Conservation (phyloP, 139 green algal genomes). For the Chlorella sp. region DNA sequence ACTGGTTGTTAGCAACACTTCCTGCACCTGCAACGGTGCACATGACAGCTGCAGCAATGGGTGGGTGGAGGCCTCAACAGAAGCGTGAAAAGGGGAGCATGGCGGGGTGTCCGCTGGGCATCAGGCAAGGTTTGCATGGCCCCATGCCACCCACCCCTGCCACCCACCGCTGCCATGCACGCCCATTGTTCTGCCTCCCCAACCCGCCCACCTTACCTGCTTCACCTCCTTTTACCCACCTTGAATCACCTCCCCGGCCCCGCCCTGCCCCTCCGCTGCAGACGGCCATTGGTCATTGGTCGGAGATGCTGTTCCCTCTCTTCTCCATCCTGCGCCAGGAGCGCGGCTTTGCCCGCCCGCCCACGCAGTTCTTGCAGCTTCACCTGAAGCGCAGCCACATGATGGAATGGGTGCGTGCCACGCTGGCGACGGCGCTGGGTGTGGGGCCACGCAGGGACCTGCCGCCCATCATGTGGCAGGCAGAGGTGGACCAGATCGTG, state of each 20-base stretch:
- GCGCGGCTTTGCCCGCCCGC: constrained; percentile 60
- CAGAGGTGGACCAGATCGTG: constrained; percentile 64
- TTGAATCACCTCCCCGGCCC: background rate
- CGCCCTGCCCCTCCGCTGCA: constrained; percentile 28
- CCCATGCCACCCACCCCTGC: too few relatives aligned
- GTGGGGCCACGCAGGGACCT: constrained; percentile 59
- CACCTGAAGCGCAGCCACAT: constrained; percentile 80
- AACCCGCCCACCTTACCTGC: background rate
- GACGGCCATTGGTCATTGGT: constrained; percentile 91
- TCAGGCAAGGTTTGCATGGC: too few relatives aligned
- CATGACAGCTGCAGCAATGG: too few relatives aligned
- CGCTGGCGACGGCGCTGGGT: constrained; percentile 54
- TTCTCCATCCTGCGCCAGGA: constrained; percentile 66
- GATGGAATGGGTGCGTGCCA: constrained; percentile 80
- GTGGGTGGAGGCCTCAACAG: too few relatives aligned
- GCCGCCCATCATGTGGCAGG: constrained; percentile 80
- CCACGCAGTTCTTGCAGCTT: constrained; percentile 72
- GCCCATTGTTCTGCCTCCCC: too few relatives aligned
- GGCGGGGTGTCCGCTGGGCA: too few relatives aligned
- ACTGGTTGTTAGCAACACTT: too few relatives aligned
- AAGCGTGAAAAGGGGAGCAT: too few relatives aligned
- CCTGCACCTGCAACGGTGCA: too few relatives aligned
- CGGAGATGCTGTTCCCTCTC: constrained; percentile 86
- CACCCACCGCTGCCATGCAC: too few relatives aligned
- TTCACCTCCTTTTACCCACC: background rate